Percentiles rank a stretch among this genome's conserved stretches.
Evolutionary conservation across 345 rosid genomes (phyloP).

Genomic region (Linum usitatissimum): DNA sequence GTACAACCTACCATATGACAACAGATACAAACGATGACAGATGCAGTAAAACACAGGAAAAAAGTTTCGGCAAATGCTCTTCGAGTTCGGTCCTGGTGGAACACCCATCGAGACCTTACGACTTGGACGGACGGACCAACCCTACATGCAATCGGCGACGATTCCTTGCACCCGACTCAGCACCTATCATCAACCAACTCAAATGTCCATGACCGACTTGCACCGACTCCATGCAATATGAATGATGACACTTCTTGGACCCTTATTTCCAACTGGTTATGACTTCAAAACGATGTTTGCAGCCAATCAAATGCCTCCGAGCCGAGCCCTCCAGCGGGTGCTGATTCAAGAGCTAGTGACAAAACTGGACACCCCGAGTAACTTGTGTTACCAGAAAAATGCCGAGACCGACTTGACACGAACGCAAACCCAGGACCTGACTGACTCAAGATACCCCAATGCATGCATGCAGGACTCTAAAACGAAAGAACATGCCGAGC

Average conservation of each 20-base stretch:
- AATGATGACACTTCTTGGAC: constrained; percentile 11
- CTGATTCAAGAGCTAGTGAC: constrained; percentile 41
- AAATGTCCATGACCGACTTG: background rate
- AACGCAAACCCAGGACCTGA: constrained; percentile 30
- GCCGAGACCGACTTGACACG: constrained; percentile 28
- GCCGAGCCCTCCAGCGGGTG: constrained; percentile 12
- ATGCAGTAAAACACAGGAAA: no score
- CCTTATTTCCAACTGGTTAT: background rate
- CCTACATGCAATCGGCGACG: no score
- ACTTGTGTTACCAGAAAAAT: constrained; percentile 23
- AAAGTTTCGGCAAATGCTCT: no score
- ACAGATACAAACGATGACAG: no score
- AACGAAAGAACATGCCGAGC: constrained; percentile 17
- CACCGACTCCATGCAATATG: constrained; percentile 2
- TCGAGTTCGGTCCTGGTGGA: no score
- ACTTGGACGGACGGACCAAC: no score
- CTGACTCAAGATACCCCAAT: constrained; percentile 29
- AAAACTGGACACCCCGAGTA: constrained; percentile 20
- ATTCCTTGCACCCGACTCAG: no score
- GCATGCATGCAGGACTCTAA: constrained; percentile 40
- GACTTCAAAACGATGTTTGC: background rate
- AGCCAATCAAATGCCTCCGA: constrained; percentile 11
- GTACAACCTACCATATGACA: no score
- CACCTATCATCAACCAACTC: no score
- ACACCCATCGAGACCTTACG: no score